Percentiles rank a stretch among this genome's conserved stretches.
Conservation (phyloP, 176 grass and related monocot species). For the Oryza glaberrima region DNA sequence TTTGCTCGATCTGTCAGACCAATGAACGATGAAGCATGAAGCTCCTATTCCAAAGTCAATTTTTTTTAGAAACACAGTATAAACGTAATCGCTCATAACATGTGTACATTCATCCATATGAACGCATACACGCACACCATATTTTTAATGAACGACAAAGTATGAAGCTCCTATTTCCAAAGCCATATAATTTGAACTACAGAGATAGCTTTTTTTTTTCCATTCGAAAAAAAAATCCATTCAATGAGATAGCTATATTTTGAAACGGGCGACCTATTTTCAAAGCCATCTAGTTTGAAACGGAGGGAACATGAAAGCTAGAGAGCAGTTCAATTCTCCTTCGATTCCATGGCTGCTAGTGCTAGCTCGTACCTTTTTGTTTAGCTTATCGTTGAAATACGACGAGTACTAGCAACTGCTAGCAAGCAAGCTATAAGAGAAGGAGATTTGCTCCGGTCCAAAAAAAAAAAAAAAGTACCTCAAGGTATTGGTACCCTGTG, state of each 20-base stretch:
- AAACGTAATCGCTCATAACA: no score
- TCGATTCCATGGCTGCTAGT: neutral
- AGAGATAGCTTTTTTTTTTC: no score
- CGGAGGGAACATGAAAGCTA: neutral
- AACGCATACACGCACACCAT: no score
- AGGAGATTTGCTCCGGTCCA: neutral
- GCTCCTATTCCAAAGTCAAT: neutral
- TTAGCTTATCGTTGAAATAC: conserved; percentile 18
- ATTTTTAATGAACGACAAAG: neutral
- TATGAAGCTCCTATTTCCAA: neutral
- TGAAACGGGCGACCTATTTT: no score
- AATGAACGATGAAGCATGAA: neutral
- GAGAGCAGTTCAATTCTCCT: neutral
- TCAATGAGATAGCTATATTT: no score
- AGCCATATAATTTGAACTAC: neutral
- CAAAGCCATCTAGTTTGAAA: no score
- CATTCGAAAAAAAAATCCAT: no score
- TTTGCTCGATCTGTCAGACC: neutral
- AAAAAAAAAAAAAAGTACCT: no score
- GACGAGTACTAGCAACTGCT: neutral
- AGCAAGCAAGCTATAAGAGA: neutral
- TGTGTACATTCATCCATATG: no score
- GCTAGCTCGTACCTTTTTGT: neutral
- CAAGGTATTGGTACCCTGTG: no score
- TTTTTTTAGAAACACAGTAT: no score